A percentile compares a stretch with the other conserved stretches of the same genome.
These are phyloP conservation scores for Pichia pseudocactophila DNA, from an alignment of 805 yeast species.

Conservation along the genomic window DNA sequence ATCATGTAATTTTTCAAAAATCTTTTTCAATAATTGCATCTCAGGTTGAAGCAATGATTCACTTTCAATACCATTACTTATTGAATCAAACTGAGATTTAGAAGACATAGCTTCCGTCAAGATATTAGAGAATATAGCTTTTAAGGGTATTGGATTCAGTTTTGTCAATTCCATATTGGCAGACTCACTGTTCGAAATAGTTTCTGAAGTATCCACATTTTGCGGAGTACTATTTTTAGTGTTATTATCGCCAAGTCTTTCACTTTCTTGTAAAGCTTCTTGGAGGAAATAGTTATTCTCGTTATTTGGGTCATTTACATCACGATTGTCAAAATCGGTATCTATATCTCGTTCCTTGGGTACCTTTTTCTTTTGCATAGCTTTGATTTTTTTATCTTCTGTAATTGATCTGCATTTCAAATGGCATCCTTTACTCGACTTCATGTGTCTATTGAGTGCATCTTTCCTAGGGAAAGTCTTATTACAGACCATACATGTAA, in stretches of 20 bases:
- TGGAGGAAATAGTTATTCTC: slow-evolving; percentile 4
- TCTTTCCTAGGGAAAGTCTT: slow-evolving; percentile 61
- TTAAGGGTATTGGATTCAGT: too few species aligned
- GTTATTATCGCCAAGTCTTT: not conserved
- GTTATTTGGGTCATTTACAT: not conserved
- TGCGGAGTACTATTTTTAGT: not conserved
- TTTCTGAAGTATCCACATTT: too few species aligned
- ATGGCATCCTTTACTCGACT: slow-evolving; percentile 25
- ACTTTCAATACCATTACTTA: not conserved
- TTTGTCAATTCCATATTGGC: too few species aligned
- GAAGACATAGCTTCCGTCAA: too few species aligned
- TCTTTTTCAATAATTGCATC: not conserved
- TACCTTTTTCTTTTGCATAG: not conserved
- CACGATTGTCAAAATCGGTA: not conserved
- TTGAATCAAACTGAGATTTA: too few species aligned
- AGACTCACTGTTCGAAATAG: too few species aligned
- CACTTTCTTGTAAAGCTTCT: not conserved
- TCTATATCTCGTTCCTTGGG: not conserved
- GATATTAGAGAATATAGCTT: too few species aligned
- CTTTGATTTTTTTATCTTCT: not conserved
- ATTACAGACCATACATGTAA: slow-evolving; percentile 50
- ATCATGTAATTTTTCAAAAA: slow-evolving; percentile 3
- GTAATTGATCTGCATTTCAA: not conserved
- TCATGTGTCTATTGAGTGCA: slow-evolving; percentile 68
- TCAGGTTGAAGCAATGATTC: slow-evolving; percentile 1